These are phyloP conservation scores for Hylodesmum podocarpum DNA, from an alignment of 306 rosid species.

Conservation along the genomic window DNA sequence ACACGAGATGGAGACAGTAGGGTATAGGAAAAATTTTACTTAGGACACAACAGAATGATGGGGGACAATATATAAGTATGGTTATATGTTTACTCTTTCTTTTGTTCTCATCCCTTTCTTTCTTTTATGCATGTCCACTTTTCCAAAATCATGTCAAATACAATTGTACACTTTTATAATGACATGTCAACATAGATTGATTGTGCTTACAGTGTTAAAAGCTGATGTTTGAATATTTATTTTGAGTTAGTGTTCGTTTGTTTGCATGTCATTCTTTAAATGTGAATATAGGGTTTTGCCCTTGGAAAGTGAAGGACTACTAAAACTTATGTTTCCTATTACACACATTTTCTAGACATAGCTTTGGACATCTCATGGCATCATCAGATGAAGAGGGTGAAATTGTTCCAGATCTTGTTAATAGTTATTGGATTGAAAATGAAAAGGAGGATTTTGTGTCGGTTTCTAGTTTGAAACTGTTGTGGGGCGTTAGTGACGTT, in stretches of 20 bases:
- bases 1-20: neutral
- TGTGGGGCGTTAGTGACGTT: conserved; percentile 43
- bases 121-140: neutral
- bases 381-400: conserved; percentile 67
- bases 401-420: conserved; percentile 31
- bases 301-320: neutral
- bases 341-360: conserved; percentile 20
- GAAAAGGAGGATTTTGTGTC: conserved; percentile 44
- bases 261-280: neutral
- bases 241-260: neutral
- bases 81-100: neutral
- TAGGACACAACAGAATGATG: neutral
- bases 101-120: neutral
- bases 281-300: neutral
- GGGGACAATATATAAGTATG: neutral
- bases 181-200: neutral
- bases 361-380: conserved; percentile 49
- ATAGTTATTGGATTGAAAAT: conserved; percentile 42
- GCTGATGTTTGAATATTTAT: neutral
- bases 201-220: neutral
- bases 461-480: conserved; percentile 44
- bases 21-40: neutral
- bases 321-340: conserved; percentile 7
- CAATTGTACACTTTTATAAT: neutral
- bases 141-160: neutral